Percentiles rank a stretch among this genome's conserved stretches.
Conservation (phyloP, 2,329 filamentous ascomycete genomes). For the Trichoderma arundinaceum region DNA sequence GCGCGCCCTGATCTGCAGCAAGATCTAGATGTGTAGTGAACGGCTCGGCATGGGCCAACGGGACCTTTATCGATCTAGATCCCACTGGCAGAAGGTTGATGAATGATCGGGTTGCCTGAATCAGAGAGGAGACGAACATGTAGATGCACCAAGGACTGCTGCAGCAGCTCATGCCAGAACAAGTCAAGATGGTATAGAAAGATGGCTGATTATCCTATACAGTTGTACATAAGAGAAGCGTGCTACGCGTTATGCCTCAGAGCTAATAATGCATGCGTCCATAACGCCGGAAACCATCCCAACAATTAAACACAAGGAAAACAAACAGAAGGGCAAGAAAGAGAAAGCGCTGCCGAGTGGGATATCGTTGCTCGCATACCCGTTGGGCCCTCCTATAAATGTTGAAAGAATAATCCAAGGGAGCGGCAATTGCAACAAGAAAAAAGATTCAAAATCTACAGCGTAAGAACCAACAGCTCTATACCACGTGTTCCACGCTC, state of each 20-base stretch:
- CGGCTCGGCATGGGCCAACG: not conserved
- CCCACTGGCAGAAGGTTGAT: too few species aligned
- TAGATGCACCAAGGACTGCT: not conserved
- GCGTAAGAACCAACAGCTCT: slow-evolving; percentile 34
- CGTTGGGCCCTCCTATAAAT: not conserved
- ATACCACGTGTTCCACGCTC: slow-evolving; percentile 76
- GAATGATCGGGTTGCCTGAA: not conserved
- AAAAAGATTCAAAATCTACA: slow-evolving; percentile 31
- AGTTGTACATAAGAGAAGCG: slow-evolving; percentile 32
- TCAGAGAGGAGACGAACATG: not conserved
- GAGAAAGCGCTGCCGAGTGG: not conserved
- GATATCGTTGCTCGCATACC: not conserved
- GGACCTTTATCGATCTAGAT: not conserved
- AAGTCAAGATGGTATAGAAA: not conserved
- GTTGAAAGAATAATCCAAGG: not conserved
- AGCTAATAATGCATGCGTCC: slow-evolving; percentile 21
- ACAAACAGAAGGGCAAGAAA: not conserved
- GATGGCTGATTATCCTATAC: slow-evolving; percentile 15
- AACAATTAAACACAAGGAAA: not conserved
- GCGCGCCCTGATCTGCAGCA: not conserved
- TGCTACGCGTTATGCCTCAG: slow-evolving; percentile 30
- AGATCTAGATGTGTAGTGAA: not conserved
- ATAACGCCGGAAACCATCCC: slow-evolving; percentile 27
- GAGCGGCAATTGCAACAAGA: not conserved
- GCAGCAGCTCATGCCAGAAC: not conserved